Conservation (phyloP, 2,329 filamentous ascomycete genomes). For the Aureobasidium sp. region DNA sequence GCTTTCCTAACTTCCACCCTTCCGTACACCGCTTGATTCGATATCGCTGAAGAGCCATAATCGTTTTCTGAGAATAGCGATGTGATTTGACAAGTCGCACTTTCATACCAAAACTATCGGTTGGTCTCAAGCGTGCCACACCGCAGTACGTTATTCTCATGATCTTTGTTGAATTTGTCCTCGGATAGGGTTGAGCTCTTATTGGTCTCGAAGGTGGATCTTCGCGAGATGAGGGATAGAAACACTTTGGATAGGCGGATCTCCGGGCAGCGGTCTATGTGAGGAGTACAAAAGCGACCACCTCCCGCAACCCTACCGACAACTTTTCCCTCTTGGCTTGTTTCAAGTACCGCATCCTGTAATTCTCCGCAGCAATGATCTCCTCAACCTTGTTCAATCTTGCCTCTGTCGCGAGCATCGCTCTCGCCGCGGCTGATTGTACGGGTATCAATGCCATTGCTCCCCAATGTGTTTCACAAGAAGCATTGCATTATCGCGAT, state of each 20-base stretch:
- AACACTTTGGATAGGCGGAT: not conserved
- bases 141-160: not conserved
- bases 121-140: not conserved
- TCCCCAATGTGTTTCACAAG: conserved; percentile 3
- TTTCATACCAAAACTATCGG: not conserved
- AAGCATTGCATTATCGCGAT: conserved; percentile 7
- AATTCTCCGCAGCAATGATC: not conserved
- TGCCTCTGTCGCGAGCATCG: not conserved
- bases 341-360: not conserved
- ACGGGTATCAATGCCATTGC: conserved; percentile 7
- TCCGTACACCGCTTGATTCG: not conserved
- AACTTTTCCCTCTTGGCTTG: not conserved
- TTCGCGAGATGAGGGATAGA: not conserved
- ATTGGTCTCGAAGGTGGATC: not conserved
- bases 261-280: not conserved
- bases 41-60: not conserved
- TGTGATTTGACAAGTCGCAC: not conserved
- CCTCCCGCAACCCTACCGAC: not conserved
- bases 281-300: not conserved
- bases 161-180: not conserved
- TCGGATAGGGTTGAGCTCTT: not conserved
- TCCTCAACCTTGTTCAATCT: conserved; percentile 5
- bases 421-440: not conserved
- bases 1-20: not conserved
- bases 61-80: not conserved